Conservation (phyloP, 2,329 filamentous ascomycete genomes). For the Cordyceps farinosa region DNA sequence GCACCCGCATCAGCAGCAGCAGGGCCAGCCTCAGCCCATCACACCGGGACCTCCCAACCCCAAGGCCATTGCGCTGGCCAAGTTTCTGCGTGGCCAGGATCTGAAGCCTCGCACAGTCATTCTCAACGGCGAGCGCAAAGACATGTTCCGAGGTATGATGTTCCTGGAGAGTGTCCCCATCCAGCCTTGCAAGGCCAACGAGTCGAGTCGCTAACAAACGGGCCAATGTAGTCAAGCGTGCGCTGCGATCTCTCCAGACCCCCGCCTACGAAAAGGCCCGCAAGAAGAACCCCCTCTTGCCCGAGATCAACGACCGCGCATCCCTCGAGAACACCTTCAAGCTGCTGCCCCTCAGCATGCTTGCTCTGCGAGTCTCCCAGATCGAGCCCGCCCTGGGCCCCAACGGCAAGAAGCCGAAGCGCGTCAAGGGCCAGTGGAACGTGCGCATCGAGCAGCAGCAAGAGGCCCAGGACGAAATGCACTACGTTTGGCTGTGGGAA, state of each 20-base stretch:
- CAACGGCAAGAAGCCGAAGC: slow-evolving; percentile 70
- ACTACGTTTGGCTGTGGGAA: slow-evolving; percentile 97
- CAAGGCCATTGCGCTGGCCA: slow-evolving; percentile 81
- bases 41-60: slow-evolving; percentile 80
- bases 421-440: slow-evolving; percentile 92
- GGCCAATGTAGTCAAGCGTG: slow-evolving; percentile 75
- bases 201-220: slow-evolving; percentile 1
- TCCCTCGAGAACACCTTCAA: slow-evolving; percentile 94
- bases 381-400: slow-evolving; percentile 62
- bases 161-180: not conserved
- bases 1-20: slow-evolving; percentile 33
- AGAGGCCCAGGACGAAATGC: slow-evolving; percentile 79
- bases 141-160: slow-evolving; percentile 85
- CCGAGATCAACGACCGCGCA: slow-evolving; percentile 80
- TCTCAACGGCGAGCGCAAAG: slow-evolving; percentile 91
- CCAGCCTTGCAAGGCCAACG: not conserved
- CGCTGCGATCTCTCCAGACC: slow-evolving; percentile 83
- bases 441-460: slow-evolving; percentile 96
- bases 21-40: slow-evolving; percentile 62
- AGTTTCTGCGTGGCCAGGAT: slow-evolving; percentile 79
- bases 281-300: slow-evolving; percentile 84
- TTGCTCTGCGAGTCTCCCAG: slow-evolving; percentile 86
- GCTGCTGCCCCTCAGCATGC: slow-evolving; percentile 87
- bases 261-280: slow-evolving; percentile 86
- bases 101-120: slow-evolving; percentile 90